These are phyloP conservation scores for Ceratocystis cacaofunesta DNA, from an alignment of 2,329 filamentous ascomycete genomes.

Conservation along the genomic window DNA sequence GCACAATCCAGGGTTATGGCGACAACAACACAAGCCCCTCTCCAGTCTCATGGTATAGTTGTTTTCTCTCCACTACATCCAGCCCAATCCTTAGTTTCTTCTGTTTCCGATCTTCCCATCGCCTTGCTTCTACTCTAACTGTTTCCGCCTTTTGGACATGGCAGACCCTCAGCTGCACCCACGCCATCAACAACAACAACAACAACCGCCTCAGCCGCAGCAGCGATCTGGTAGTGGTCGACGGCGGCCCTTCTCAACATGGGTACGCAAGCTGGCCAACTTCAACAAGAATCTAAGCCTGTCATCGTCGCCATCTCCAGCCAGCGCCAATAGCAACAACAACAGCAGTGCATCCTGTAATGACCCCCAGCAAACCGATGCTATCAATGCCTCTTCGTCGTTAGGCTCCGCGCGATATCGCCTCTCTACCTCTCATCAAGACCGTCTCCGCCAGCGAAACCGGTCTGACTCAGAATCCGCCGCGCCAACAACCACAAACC, in stretches of 20 bases:
- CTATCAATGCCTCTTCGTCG: background rate
- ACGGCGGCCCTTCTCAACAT: constrained; percentile 74
- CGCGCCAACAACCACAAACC: background rate
- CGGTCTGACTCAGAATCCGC: constrained; percentile 11
- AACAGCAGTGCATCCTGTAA: constrained; percentile 20
- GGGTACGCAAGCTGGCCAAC: constrained; percentile 86
- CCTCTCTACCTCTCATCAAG: constrained; percentile 3
- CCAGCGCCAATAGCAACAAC: constrained; percentile 19
- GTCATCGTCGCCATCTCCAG: constrained; percentile 33
- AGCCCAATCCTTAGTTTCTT: background rate
- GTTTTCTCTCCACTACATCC: background rate
- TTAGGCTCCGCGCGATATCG: constrained; percentile 6
- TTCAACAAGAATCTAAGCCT: constrained; percentile 56
- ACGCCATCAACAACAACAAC: background rate
- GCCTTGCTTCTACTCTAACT: background rate
- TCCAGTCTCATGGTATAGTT: constrained; percentile 19
- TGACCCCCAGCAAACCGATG: constrained; percentile 19
- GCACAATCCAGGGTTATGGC: constrained; percentile 18
- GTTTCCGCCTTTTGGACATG: constrained; percentile 1
- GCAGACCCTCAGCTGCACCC: background rate
- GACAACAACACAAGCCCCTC: constrained; percentile 18
- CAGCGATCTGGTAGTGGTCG: constrained; percentile 28
- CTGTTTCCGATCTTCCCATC: background rate
- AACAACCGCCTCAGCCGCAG: background rate
- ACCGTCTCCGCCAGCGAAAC: constrained; percentile 9